A percentile compares a stretch with the other conserved stretches of the same genome.
These are phyloP conservation scores for Wickerhamomyces ciferrii DNA, from an alignment of 805 yeast genomes.

Conservation along the genomic window DNA sequence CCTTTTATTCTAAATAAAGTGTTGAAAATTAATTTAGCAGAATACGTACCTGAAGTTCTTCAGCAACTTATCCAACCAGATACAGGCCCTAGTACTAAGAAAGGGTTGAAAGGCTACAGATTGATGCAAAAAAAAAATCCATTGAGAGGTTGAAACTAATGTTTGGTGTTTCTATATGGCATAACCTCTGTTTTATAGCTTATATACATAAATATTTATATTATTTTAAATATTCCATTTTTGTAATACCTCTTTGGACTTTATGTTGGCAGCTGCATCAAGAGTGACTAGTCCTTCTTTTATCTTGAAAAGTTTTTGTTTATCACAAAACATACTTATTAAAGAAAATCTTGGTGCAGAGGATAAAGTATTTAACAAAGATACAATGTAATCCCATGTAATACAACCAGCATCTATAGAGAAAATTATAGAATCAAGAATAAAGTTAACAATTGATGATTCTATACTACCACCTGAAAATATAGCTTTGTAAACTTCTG, in stretches of 20 bases:
- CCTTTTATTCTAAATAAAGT: constrained; percentile 34
- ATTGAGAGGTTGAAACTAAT: not conserved
- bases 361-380: constrained; percentile 8
- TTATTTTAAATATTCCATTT: not conserved
- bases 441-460: constrained; percentile 39
- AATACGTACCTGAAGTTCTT: constrained; percentile 32
- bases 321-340: constrained; percentile 12
- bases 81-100: constrained; percentile 14
- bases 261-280: no score
- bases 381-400: not conserved
- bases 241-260: not conserved
- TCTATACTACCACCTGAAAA: constrained; percentile 45
- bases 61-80: constrained; percentile 37
- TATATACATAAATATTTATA: no score
- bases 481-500: constrained; percentile 21
- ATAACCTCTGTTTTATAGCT: no score
- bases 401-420: not conserved
- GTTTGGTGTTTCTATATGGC: no score
- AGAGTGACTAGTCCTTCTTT: not conserved
- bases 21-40: constrained; percentile 33
- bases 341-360: constrained; percentile 18
- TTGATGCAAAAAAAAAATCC: constrained; percentile 5
- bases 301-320: constrained; percentile 3
- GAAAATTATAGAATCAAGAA: constrained; percentile 32
- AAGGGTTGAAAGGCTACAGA: constrained; percentile 16